Evolutionary conservation across 176 grass and related monocot genomes (phyloP).

Genomic region (Alopecurus myosuroides): DNA sequence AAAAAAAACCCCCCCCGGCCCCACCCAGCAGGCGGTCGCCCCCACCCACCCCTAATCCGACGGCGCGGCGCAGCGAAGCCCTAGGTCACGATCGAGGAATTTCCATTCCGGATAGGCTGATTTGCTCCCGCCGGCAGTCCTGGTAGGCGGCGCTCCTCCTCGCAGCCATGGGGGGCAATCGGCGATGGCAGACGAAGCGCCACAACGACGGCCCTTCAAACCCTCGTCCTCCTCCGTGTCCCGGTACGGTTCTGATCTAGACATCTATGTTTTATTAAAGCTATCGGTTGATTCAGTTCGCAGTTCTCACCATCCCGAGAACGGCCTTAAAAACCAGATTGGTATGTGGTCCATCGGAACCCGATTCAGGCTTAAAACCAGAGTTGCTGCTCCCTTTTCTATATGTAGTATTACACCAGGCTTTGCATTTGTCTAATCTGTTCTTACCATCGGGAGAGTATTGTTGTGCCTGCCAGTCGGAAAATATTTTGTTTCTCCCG

Average conservation of each 20-base stretch:
- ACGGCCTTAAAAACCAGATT: not conserved
- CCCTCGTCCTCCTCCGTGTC: not conserved
- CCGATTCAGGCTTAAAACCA: not conserved
- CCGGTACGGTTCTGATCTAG: conserved; percentile 21
- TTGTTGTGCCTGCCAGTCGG: not conserved
- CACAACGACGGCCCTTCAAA: not conserved
- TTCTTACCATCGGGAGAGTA: not conserved
- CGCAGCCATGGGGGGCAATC: not conserved
- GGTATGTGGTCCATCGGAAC: not conserved
- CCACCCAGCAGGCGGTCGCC: no score
- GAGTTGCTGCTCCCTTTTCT: not conserved
- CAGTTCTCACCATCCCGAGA: not conserved
- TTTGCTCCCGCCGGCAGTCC: not conserved
- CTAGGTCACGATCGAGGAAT: not conserved
- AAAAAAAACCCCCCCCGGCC: no score
- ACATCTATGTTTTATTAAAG: not conserved
- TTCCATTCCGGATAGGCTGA: not conserved
- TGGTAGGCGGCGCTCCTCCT: not conserved
- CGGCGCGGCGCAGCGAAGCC: not conserved
- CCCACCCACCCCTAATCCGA: no score
- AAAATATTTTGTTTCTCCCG: no score
- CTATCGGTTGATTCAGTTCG: not conserved
- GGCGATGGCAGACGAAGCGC: not conserved
- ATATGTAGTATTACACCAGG: not conserved
- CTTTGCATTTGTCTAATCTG: not conserved